A percentile compares a stretch with the other conserved stretches of the same genome.
Conservation (phyloP, 352 stramenopile genomes). For the Globisporangium spinosum region DNA sequence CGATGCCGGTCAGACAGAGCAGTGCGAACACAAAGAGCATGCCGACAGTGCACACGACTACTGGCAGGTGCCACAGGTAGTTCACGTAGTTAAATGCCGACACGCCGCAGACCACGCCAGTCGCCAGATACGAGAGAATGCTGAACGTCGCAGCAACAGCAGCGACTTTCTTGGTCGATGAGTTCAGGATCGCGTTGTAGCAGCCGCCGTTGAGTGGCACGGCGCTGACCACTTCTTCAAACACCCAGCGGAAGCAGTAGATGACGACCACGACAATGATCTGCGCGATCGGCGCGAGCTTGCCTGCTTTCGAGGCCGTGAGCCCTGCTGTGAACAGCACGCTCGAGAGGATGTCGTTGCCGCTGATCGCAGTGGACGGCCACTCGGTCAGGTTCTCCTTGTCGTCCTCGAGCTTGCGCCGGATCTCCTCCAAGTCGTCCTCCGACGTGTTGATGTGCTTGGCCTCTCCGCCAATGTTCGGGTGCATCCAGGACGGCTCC, state of each 20-base stretch:
- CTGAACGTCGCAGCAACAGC: slow-evolving; percentile 66
- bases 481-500: slow-evolving; percentile 65
- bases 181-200: slow-evolving; percentile 87
- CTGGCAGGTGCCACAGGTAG: slow-evolving; percentile 43
- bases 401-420: slow-evolving; percentile 8
- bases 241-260: slow-evolving; percentile 58
- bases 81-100: slow-evolving; percentile 80
- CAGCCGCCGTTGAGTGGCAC: slow-evolving; percentile 85
- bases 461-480: slow-evolving; percentile 54
- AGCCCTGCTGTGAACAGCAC: slow-evolving; percentile 62
- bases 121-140: slow-evolving; percentile 86
- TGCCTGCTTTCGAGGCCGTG: slow-evolving; percentile 44
- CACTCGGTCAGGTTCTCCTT: slow-evolving; percentile 58
- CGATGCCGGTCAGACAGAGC: slow-evolving; percentile 72
- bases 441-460: slow-evolving; percentile 20
- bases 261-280: slow-evolving; percentile 48
- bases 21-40: slow-evolving; percentile 72
- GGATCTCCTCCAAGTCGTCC: slow-evolving; percentile 24
- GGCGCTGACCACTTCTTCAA: slow-evolving; percentile 79
- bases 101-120: slow-evolving; percentile 50
- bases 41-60: slow-evolving; percentile 33
- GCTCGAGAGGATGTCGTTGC: slow-evolving; percentile 86
- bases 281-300: slow-evolving; percentile 68
- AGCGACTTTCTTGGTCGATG: slow-evolving; percentile 69
- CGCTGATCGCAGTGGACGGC: slow-evolving; percentile 75